These are phyloP conservation scores for Boletus smithii DNA, from an alignment of 1,284 basidiomycete genomes.

Conservation along the genomic window DNA sequence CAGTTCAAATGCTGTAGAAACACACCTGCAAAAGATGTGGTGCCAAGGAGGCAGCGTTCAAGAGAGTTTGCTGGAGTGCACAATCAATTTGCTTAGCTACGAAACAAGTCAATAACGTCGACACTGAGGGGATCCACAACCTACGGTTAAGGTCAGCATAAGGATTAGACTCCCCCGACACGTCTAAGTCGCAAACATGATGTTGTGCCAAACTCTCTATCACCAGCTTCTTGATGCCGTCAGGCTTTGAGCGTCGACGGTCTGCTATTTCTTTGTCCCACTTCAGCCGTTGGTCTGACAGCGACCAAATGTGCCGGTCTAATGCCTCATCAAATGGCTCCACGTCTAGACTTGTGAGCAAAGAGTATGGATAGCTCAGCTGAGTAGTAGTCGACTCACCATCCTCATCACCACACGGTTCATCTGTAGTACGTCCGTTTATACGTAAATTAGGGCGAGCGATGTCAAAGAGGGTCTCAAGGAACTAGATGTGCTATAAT, in stretches of 20 bases:
- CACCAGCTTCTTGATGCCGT: conserved; percentile 48
- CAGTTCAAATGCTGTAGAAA: not conserved
- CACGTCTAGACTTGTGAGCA: conserved; percentile 44
- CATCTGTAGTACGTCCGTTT: conserved; percentile 75
- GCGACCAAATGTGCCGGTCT: conserved; percentile 68
- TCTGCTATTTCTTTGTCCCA: conserved; percentile 67
- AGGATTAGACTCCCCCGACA: not conserved
- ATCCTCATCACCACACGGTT: conserved; percentile 40
- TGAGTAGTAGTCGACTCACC: conserved; percentile 36
- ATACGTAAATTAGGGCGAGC: conserved; percentile 71
- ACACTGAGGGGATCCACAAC: not conserved
- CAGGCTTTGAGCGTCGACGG: conserved; percentile 55
- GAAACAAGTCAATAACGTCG: conserved; percentile 7
- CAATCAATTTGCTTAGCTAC: conserved; percentile 16
- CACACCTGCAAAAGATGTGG: conserved; percentile 54
- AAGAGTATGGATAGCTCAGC: not conserved
- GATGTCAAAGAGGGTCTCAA: conserved; percentile 58
- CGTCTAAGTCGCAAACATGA: conserved; percentile 9
- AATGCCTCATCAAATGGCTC: conserved; percentile 80
- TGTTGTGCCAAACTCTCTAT: conserved; percentile 22
- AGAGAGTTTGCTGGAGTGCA: conserved; percentile 15
- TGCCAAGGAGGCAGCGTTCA: conserved; percentile 33
- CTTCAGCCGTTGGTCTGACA: conserved; percentile 62
- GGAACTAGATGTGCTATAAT: conserved; percentile 42
- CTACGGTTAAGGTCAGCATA: conserved; percentile 11